Evolutionary conservation across 805 yeast genomes (phyloP), one percentile per base, ranked within the genome.

Genomic region (Debaryomyces prosopidis): DNA sequence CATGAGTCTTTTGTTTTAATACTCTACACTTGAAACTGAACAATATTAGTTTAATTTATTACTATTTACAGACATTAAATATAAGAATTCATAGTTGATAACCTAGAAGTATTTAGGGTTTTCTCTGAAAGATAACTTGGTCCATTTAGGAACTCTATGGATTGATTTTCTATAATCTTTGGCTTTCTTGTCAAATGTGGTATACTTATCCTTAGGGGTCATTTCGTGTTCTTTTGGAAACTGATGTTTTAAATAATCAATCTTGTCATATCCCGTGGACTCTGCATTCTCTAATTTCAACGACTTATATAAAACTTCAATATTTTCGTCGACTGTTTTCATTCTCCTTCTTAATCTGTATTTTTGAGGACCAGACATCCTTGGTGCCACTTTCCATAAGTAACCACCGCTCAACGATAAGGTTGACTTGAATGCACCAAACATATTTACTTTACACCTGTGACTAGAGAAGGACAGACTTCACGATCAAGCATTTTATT

Each of bases 101-200:
- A 23, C 9, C 26, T 71, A 87, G 63, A 79, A 85, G 60, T 84
- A 77, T 48, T 76, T 76, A 37, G 97, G 97, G 59, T 87, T 86
- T 47, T 79, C 82, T 72, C 97, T 83, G 65, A 84, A 77, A 7
- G 95, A 81, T 50, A 81, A 63, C 71, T 85, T 89, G 44, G 97
- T 90, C 96, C 96, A 90, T 62, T 90, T 88, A 16, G 97, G 96
- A 36, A 85, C 87, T 65, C 82, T 72, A 60, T 92, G 98, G 19
- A 88, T 82, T 52, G 91, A 84, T 70, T 90, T 92, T 72, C 98
- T 82, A 69, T 92, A 94, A 16, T 84, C 84, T 58, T 77, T 81
- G 11, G 84, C 78, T 57, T 82, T 82, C 65, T 80, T 85, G 68
- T 81, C 83, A 70, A 87, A 92, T 1, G 89, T 85, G 38, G 96